A percentile compares a stretch with the other conserved stretches of the same genome.
Conservation (phyloP, 345 rosid genomes). For the Kandelia obovata region DNA sequence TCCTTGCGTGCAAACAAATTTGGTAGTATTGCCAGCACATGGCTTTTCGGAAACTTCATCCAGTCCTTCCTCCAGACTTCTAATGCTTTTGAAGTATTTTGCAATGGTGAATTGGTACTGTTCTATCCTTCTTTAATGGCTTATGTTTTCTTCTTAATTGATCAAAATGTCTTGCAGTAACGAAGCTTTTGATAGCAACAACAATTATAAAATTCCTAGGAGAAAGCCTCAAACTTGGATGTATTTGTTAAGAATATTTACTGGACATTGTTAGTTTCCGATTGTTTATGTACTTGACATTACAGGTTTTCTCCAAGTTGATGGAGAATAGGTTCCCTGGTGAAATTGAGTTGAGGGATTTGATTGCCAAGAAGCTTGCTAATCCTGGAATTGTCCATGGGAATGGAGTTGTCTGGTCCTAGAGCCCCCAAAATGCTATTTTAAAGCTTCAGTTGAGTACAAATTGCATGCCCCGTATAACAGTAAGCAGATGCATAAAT, state of each 20-base stretch:
- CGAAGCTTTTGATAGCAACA: background rate
- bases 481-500: background rate
- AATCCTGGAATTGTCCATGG: constrained; percentile 11
- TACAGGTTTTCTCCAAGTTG: constrained; percentile 34
- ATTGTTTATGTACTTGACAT: background rate
- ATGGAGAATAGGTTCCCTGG: constrained; percentile 31
- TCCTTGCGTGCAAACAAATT: constrained; percentile 33
- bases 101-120: constrained; percentile 30
- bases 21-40: constrained; percentile 32
- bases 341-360: constrained; percentile 32
- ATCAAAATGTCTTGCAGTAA: background rate
- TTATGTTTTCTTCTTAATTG: background rate
- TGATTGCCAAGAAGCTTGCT: constrained; percentile 23
- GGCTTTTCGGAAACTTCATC: constrained; percentile 30
- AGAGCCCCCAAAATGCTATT: background rate
- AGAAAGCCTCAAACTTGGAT: background rate
- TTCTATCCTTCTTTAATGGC: background rate
- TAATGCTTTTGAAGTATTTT: constrained; percentile 33
- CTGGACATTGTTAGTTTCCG: background rate
- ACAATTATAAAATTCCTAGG: background rate
- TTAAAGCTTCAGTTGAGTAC: background rate
- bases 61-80: constrained; percentile 36
- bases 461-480: background rate
- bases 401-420: constrained; percentile 9
- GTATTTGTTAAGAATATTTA: background rate